A percentile compares a stretch with the other conserved stretches of the same genome.
Conservation (phyloP, 2,329 filamentous ascomycete genomes). For the Fusarium xyrophilum region DNA sequence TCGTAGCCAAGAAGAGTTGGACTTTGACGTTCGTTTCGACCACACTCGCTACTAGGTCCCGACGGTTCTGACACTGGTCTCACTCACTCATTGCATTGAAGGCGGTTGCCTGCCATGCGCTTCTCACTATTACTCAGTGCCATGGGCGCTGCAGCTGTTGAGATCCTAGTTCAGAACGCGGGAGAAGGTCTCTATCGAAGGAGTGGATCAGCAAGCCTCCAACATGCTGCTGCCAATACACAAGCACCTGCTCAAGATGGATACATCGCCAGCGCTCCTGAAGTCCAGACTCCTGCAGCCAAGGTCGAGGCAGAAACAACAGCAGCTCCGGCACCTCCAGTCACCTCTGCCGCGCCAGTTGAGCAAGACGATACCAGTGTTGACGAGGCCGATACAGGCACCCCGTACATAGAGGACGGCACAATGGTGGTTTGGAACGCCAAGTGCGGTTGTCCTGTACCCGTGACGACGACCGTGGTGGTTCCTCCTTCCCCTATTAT, state of each 20-base stretch:
- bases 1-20: constrained; percentile 5
- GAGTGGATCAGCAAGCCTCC: constrained; percentile 9
- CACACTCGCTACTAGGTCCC: constrained; percentile 27
- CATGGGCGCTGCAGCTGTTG: constrained; percentile 30
- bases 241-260: constrained; percentile 1
- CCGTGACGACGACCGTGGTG: not conserved
- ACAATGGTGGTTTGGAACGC: constrained; percentile 10
- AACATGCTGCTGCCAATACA: not conserved
- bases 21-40: constrained; percentile 21
- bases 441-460: constrained; percentile 12
- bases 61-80: constrained; percentile 8
- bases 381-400: not conserved
- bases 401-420: not conserved
- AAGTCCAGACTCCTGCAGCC: constrained; percentile 3
- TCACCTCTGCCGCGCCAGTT: not conserved
- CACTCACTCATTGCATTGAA: constrained; percentile 15
- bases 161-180: constrained; percentile 19
- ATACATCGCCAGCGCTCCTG: constrained; percentile 3
- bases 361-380: not conserved
- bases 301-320: not conserved
- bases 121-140: constrained; percentile 30
- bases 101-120: constrained; percentile 31
- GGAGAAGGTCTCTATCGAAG: constrained; percentile 10
- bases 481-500: not conserved
- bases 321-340: constrained; percentile 2